phyloP scores from a whole-genome alignment of 148 eudicot species.

The Persicaria tinctoria region DNA sequence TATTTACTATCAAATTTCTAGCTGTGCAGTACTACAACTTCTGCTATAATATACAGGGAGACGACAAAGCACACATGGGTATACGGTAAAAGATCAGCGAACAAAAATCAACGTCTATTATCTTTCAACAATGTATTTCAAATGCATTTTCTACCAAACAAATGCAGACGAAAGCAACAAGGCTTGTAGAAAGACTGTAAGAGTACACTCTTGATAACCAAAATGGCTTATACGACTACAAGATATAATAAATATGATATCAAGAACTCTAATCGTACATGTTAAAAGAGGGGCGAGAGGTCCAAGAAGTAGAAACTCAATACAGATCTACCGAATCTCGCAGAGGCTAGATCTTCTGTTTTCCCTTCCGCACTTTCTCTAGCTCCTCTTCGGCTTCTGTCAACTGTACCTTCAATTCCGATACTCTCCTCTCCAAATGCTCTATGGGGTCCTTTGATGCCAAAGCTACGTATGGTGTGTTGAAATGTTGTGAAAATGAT shows the following conservation, averaged over 20 bases:
- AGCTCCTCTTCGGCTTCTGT: slow-evolving; percentile 71
- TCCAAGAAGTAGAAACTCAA: background rate
- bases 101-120: too few species aligned
- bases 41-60: too few species aligned
- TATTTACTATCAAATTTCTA: too few species aligned
- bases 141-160: too few species aligned
- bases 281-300: background rate
- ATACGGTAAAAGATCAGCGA: too few species aligned
- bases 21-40: too few species aligned
- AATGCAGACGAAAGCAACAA: background rate
- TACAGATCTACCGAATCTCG: background rate
- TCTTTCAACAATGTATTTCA: too few species aligned
- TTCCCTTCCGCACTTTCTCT: slow-evolving; percentile 48
- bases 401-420: slow-evolving; percentile 50
- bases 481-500: slow-evolving; percentile 30
- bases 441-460: slow-evolving; percentile 45
- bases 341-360: slow-evolving; percentile 21
- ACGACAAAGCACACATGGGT: too few species aligned
- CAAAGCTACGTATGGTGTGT: slow-evolving; percentile 23
- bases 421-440: slow-evolving; percentile 63
- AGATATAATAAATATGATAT: background rate
- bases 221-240: background rate
- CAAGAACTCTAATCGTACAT: background rate
- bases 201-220: background rate
- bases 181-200: background rate